Evolutionary conservation across 768 basidiomycete species (phyloP), one percentile per base, ranked within the genome.

Genomic region (Boletus rufocinnamomeus): DNA sequence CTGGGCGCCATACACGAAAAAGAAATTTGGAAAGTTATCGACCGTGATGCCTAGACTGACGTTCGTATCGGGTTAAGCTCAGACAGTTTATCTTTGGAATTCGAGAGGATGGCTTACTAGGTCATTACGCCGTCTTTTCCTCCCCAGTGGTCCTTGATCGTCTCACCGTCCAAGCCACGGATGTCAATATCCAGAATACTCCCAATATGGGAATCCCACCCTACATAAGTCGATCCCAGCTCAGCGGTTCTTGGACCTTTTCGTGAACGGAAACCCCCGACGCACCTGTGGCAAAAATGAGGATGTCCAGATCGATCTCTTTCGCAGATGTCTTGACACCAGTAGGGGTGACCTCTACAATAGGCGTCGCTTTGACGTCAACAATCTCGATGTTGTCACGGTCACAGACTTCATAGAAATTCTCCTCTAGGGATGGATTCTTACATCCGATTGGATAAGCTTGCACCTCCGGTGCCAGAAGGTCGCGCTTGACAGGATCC

Each of bases 241-340:
- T 54, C n/a, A 28, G 21, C 14, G 34, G 14, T 17, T 2, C 3
- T 9, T 30, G n/a, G 16, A 19, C 25, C 27, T 3, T 34, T 10
- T 32, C 7, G 23, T 47, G 23, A 5, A 1, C 8, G 52, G 27
- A 54, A 53, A 6, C 1, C 5, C 4, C 4, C n/a, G 37, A 30
- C 57, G 35, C 11, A 60, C 60, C 60, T 23, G 60, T 61, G 4
- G 60, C 60, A 21, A 61, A 47, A n/a, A 61, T 9, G 7, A 61
- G 41, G 16, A 61, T 21, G 30, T 61, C 52, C 14, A 61, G 7
- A 10, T 60, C 58, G 16, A 38, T 27, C 25, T 61, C 60, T 50
- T 50, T 53, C 2, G 17, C 30, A 1, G 60, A 25, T 0, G 52
- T 61, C 47, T 50, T 61, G 23, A 61, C 17, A 23, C 60, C 48